Evolutionary conservation across 148 eudicot species (phyloP), one percentile per base, ranked within the genome.

Genomic region (Spergularia bocconei): DNA sequence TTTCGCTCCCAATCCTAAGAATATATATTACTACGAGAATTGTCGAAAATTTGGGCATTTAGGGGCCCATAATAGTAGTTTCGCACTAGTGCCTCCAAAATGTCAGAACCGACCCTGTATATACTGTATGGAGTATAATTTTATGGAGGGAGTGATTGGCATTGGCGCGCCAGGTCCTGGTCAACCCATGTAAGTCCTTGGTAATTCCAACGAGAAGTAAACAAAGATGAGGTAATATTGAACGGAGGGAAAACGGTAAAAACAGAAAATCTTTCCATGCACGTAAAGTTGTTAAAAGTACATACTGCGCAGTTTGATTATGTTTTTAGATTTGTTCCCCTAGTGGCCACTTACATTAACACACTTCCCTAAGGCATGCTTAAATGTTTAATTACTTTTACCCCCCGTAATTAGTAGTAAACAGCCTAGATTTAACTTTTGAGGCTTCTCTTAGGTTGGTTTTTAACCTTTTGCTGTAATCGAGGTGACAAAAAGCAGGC

Each of bases 241-340:
- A 44, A 44, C 7, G 6, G 29, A 36, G 3, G 1, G 36, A 66
- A 29, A 55, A 17, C 14, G 14, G 70, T 50, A 66, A 19, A 20
- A 39, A 71, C n/a, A 50, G 50, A 52, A 59, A 58, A 62, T 20
- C 68, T 62, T 48, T 59, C 20, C 70, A 77, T 77, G 80, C 80
- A 77, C 80, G 75, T 77, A 77, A 77, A 77, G 79, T 52, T 7
- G 3, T 21, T 10, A 3, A 19, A 41, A 66, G 52, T 39, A 66
- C 21, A 36, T 19, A 53, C 33, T 51, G 51, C 21, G 61, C 25
- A 67, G 29, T 65, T 29, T 29, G 54, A 75, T 65, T 55, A 3
- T 77, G 75, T 59, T 54, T 54, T 55, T 38, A 29, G 20, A 62
- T 74, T 33, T 62, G 69, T 74, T 74, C 44, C 69, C 67, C 13